Evolutionary conservation across 2,329 filamentous ascomycete genomes (phyloP), one percentile per base, ranked within the genome.

Genomic region (Pseudogymnoascus sp.): DNA sequence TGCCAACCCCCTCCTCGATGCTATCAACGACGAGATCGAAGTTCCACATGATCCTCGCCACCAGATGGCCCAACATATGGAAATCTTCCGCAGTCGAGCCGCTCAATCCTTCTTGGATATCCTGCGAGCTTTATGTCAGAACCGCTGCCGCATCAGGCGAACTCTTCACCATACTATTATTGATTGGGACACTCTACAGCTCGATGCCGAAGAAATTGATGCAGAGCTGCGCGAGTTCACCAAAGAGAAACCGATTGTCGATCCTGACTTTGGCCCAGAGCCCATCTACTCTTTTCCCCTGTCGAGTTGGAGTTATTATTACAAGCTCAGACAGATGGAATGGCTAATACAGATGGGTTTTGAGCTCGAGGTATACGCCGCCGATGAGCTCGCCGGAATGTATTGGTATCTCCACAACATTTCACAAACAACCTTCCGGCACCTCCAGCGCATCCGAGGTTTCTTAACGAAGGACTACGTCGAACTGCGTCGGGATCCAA

Each of bases 291-390:
- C 87, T 0, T 88, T 90, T 62, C 87, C 92, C 0, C 80, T 98
- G 0, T 92, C 90, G 1, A 92, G 90, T 3, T 99, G 95, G 95
- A 85, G 88, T 0, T 96, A 93, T 71, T 84, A 93, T 65, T 90
- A 96, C 76, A 98, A 97, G 75, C 81, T 97, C n/a, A 85, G 84
- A 31, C 85, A 93, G 71, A 91, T 97, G 82, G 89, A 93, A 73
- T 89, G 87, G 80, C 88, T 96, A 54, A 82, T 97, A 14, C 90
- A 97, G 72, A 85, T 97, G 34, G 95, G 96, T 11, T 98, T 99
- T 74, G 95, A 99, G 76, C 86, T 97, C 11, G 88, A 93, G 48
- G 85, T 96, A 8, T 98, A 98, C 75, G 87, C 93, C 62, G 82
- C 86, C 0, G 89, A 96, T 74, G 95, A 99, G 75, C 81, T 95